A percentile compares a stretch with the other conserved stretches of the same genome.
Evolutionary conservation across 73 alveolate genomes (phyloP).

Genomic region (Halteria grandinella): DNA sequence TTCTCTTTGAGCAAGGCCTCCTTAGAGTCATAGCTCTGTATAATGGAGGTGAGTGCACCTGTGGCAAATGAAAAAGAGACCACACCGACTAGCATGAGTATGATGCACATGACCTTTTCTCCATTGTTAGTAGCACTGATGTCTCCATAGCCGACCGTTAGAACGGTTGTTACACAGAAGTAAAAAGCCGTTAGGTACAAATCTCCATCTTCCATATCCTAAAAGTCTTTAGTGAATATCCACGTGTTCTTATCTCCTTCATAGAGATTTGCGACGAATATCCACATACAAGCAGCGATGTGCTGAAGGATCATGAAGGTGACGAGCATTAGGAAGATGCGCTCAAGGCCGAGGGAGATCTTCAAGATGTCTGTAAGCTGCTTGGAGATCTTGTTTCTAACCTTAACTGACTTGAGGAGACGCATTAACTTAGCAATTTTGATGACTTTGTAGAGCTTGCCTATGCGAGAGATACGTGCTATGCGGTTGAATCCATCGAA

Average conservation of each 20-base stretch:
- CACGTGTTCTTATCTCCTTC: constrained; percentile 88
- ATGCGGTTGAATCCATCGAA: too few relatives aligned
- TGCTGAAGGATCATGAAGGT: constrained; percentile 75
- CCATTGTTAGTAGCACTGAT: too few relatives aligned
- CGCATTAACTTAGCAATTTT: constrained; percentile 77
- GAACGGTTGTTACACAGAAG: constrained; percentile 88
- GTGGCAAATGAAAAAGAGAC: constrained; percentile 38
- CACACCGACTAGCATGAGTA: constrained; percentile 39
- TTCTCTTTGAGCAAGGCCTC: constrained; percentile 33
- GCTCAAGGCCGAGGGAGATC: constrained; percentile 29
- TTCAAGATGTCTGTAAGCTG: constrained; percentile 43
- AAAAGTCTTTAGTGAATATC: constrained; percentile 75
- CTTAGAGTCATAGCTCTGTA: constrained; percentile 11
- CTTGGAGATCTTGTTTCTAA: constrained; percentile 44
- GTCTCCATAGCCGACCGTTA: constrained; percentile 98
- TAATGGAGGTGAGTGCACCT: constrained; percentile 21
- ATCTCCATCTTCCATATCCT: constrained; percentile 44
- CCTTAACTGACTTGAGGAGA: constrained; percentile 69
- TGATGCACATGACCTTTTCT: too few relatives aligned
- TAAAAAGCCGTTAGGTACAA: constrained; percentile 82
- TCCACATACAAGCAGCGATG: constrained; percentile 91
- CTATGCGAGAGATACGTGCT: constrained; percentile 76
- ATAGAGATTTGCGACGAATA: constrained; percentile 80
- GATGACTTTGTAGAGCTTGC: constrained; percentile 83
- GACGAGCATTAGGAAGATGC: constrained; percentile 12